Conservation (phyloP, 768 basidiomycete genomes). For the Phaeolepiota aurea region DNA sequence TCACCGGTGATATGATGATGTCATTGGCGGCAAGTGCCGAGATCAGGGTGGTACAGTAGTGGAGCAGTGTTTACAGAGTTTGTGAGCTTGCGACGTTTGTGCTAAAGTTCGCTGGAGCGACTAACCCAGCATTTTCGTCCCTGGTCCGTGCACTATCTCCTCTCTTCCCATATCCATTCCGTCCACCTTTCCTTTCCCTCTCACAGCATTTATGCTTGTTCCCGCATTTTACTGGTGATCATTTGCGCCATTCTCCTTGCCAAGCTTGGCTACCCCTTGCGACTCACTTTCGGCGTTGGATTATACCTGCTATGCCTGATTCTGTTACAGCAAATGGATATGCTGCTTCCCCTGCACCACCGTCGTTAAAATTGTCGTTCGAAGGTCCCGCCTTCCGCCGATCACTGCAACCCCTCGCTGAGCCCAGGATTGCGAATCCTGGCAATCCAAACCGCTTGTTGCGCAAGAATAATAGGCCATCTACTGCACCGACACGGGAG, state of each 20-base stretch:
- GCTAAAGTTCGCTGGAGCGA: too few species aligned
- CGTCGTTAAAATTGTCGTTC: not conserved
- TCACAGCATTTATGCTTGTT: not conserved
- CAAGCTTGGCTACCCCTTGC: not conserved
- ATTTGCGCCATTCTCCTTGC: not conserved
- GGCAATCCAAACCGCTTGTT: constrained; percentile 8
- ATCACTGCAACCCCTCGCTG: not conserved
- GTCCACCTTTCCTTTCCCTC: constrained; percentile 1
- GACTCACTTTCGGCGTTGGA: not conserved
- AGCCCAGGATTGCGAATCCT: constrained; percentile 1
- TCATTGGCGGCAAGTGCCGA: not conserved
- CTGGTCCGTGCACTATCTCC: not conserved
- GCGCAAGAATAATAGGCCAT: constrained; percentile 21
- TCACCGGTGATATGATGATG: not conserved
- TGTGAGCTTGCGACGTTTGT: too few species aligned
- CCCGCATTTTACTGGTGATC: not conserved
- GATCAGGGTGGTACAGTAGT: not conserved
- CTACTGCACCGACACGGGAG: constrained; percentile 34
- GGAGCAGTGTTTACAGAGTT: too few species aligned
- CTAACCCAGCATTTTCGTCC: too few species aligned
- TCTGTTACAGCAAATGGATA: not conserved
- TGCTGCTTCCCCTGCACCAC: not conserved
- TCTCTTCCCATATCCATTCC: constrained; percentile 1
- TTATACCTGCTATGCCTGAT: not conserved
- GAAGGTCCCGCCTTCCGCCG: not conserved